Percentiles rank a stretch among this genome's conserved stretches.
Conservation (phyloP, 106 monocot genomes). For the Acanthochlamys bracteata region DNA sequence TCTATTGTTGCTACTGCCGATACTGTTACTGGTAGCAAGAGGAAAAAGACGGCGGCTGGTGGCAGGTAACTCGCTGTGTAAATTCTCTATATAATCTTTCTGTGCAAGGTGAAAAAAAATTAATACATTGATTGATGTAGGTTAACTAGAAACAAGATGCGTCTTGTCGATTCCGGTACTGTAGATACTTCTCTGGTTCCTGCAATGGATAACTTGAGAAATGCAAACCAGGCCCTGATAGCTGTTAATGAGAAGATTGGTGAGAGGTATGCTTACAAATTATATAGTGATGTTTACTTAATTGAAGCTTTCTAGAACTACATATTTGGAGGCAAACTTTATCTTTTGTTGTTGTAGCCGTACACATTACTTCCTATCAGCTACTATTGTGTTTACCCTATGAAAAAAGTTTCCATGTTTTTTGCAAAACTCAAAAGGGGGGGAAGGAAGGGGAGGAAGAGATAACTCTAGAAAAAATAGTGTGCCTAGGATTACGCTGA, state of each 20-base stretch:
- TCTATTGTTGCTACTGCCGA: slow-evolving; percentile 30
- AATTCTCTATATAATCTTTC: not conserved
- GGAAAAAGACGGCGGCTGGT: slow-evolving; percentile 32
- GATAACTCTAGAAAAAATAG: no score
- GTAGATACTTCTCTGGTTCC: slow-evolving; percentile 4
- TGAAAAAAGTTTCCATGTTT: no score
- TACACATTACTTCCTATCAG: no score
- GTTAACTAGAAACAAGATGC: slow-evolving; percentile 23
- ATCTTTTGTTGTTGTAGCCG: not conserved
- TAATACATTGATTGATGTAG: slow-evolving; percentile 11
- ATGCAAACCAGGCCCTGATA: slow-evolving; percentile 13
- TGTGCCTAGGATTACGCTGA: no score
- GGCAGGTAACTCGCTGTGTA: slow-evolving; percentile 23
- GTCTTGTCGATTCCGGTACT: slow-evolving; percentile 11
- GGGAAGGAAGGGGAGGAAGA: no score
- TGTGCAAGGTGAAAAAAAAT: not conserved
- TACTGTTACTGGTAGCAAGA: slow-evolving; percentile 15
- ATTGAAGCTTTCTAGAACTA: no score
- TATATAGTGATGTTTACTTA: not conserved
- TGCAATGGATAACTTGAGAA: slow-evolving; percentile 2
- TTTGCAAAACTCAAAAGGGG: no score
- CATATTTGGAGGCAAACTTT: not conserved
- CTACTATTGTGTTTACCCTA: no score
- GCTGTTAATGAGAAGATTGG: slow-evolving; percentile 21
- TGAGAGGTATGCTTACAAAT: slow-evolving; percentile 21